Conservation (phyloP, 2,329 filamentous ascomycete species). For the Diaporthe ampelina region DNA sequence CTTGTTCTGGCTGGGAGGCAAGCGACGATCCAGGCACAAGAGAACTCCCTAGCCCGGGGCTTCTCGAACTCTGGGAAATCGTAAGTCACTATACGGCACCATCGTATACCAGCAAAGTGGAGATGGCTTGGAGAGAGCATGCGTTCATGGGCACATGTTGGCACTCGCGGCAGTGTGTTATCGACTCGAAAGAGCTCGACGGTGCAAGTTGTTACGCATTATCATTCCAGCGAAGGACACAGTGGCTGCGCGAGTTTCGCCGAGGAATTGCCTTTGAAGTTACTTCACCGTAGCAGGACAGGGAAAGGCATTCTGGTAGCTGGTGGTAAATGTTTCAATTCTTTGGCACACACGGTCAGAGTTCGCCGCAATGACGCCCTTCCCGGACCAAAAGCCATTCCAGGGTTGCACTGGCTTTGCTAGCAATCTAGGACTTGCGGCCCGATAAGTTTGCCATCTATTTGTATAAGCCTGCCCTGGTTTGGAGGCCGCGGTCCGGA, state of each 20-base stretch:
- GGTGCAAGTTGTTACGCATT: background rate
- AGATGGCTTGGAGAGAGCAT: background rate
- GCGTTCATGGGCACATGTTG: background rate
- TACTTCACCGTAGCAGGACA: background rate
- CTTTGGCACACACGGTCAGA: conserved; percentile 9
- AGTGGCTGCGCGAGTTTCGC: background rate
- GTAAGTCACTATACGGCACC: background rate
- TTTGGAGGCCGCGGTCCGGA: conserved; percentile 36
- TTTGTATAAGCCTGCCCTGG: conserved; percentile 24
- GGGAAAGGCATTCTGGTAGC: background rate
- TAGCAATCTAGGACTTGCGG: conserved; percentile 40
- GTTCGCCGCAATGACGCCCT: conserved; percentile 19
- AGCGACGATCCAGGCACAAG: background rate
- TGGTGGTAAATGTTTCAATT: conserved; percentile 3
- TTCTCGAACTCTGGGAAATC: background rate
- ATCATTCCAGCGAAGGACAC: background rate
- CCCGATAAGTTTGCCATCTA: conserved; percentile 40
- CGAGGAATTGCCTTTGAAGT: background rate
- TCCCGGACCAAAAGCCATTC: conserved; percentile 14
- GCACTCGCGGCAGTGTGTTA: background rate
- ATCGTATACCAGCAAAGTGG: background rate
- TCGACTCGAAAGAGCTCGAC: background rate
- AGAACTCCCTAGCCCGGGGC: background rate
- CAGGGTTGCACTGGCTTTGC: conserved; percentile 38
- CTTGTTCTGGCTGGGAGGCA: background rate